Evolutionary conservation across 164 flowering plant species (phyloP), one percentile per base, ranked within the genome.

Genomic region (Magnolia kwangsiensis): DNA sequence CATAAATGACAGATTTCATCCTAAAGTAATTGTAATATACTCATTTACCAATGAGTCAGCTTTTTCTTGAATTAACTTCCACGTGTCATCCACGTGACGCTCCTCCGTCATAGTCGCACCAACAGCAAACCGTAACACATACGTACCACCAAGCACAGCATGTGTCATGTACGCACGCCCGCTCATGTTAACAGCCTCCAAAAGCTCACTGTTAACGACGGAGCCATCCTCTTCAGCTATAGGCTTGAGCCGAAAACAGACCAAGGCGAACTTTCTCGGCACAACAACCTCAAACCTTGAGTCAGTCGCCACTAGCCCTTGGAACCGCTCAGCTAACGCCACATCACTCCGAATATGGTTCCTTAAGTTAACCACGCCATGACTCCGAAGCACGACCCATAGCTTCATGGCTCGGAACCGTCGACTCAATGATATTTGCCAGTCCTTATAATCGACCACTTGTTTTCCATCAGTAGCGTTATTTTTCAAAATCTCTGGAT

Each of bases 401-500:
- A 90, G 77, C 24, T 84, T 77, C 27, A 90, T 78, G 1, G 94
- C 80, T 11, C 83, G 79, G 81, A 90, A 90, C 65, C 83, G 73
- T 1, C 90, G 80, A n/a, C 91, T 84, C 5, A 85, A 75, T 0
- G 85, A 87, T 27, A 90, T 76, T 67, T 91, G 95, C 95, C 92
- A 91, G 71, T 91, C 95, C 71, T 89, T 88, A 70, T 81, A 90
- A 58, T 90, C 95, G 11, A 89, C 87, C 6, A 89, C 91, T 61
- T 66, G 65, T 21, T 82, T 72, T 0, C 84, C 83, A 64, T 87
- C 90, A 37, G 83, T 89, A 1, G 80, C 78, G 49, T 84, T 83
- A 82, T 89, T 89, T 51, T 74, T 84, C 71, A 89, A 75, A 67
- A 85, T 87, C 82, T 88, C 91, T 6, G 92, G 90, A 68, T 85